phyloP scores from a whole-genome alignment of 2,329 filamentous ascomycete species.

The Diplocarpon mali region DNA sequence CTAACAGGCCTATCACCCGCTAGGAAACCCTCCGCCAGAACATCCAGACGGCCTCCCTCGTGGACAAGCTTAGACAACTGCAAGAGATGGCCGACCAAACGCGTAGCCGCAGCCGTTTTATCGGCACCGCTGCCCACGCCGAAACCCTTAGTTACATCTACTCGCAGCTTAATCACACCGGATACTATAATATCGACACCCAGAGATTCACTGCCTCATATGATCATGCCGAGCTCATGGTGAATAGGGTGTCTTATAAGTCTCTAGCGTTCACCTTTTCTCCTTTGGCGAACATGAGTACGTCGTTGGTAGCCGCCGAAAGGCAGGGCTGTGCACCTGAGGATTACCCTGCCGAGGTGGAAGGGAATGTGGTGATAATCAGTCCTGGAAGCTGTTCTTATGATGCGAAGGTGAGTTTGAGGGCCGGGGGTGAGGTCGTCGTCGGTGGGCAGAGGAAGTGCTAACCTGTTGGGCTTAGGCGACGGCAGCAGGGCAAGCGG shows the following conservation, averaged over 20 bases:
- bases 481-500: too few relatives aligned
- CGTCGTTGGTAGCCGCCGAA: too few relatives aligned
- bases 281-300: not conserved
- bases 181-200: conserved; percentile 15
- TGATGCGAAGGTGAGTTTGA: too few relatives aligned
- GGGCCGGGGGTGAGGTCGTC: too few relatives aligned
- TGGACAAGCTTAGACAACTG: conserved; percentile 10
- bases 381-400: too few relatives aligned
- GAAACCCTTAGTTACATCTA: conserved; percentile 36
- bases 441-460: too few relatives aligned
- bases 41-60: conserved; percentile 9
- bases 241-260: conserved; percentile 5
- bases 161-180: conserved; percentile 2
- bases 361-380: too few relatives aligned
- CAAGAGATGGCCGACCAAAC: conserved; percentile 13
- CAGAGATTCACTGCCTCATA: conserved; percentile 10
- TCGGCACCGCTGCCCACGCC: conserved; percentile 25
- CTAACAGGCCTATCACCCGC: not conserved
- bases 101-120: conserved; percentile 11
- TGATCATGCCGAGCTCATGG: conserved; percentile 3
- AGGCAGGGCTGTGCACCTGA: too few relatives aligned
- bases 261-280: conserved; percentile 13
- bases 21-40: conserved; percentile 13
- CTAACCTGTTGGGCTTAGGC: too few relatives aligned
- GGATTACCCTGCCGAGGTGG: too few relatives aligned